Conservation (phyloP, 176 grass and related monocot genomes). For the Areca catechu region DNA sequence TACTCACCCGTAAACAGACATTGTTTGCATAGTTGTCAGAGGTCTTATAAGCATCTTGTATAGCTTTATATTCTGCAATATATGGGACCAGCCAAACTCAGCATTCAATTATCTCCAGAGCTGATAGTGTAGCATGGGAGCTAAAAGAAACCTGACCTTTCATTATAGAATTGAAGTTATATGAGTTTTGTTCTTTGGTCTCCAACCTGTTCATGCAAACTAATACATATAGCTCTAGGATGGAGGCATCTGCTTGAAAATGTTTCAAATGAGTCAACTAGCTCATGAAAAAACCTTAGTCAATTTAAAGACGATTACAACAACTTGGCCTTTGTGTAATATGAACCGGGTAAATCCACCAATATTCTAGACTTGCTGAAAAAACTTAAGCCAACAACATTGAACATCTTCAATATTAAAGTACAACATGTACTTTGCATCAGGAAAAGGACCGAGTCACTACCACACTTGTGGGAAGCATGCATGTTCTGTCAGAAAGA, state of each 20-base stretch:
- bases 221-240: constrained; percentile 86
- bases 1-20: constrained; percentile 71
- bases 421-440: too few species aligned
- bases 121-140: constrained; percentile 5
- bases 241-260: constrained; percentile 54
- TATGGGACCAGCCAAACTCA: constrained; percentile 15
- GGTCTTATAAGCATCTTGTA: constrained; percentile 88
- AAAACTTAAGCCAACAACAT: too few species aligned
- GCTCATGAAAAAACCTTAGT: too few species aligned
- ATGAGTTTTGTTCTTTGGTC: constrained; percentile 70
- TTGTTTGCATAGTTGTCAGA: constrained; percentile 67
- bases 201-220: constrained; percentile 94
- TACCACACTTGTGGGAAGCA: too few species aligned
- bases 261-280: constrained; percentile 9
- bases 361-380: too few species aligned
- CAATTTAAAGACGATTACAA: too few species aligned
- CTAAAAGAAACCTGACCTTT: constrained; percentile 47
- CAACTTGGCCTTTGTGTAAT: too few species aligned
- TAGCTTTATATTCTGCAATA: constrained; percentile 73
- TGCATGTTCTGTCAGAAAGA: too few species aligned
- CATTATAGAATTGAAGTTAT: constrained; percentile 85
- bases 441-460: too few species aligned
- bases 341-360: too few species aligned
- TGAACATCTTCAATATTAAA: too few species aligned
- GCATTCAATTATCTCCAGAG: constrained; percentile 8